Conservation (phyloP, 345 rosid genomes). For the Ceriops zippeliana region DNA sequence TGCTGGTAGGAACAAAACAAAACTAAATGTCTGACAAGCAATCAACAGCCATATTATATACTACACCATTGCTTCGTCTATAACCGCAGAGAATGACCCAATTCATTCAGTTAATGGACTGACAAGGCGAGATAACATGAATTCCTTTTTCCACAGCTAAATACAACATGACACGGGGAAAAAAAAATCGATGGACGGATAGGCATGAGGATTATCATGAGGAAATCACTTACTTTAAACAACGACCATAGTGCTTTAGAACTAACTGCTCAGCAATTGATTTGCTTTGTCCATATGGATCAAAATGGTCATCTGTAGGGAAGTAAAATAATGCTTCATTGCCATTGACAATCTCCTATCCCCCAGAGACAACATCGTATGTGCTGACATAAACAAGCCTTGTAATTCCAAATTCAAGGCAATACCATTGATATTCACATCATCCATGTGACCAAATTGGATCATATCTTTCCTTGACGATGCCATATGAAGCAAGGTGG, state of each 20-base stretch:
- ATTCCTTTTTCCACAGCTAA: too few relatives aligned
- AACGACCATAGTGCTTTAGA: conserved; percentile 66
- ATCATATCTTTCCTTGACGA: conserved; percentile 92
- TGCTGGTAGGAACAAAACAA: too few relatives aligned
- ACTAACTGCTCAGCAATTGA: conserved; percentile 81
- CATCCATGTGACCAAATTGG: conserved; percentile 70
- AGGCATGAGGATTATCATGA: too few relatives aligned
- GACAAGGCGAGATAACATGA: too few relatives aligned
- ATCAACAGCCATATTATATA: too few relatives aligned
- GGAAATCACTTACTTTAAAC: conserved; percentile 56
- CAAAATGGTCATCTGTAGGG: conserved; percentile 72
- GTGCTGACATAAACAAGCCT: conserved; percentile 87
- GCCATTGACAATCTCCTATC: conserved; percentile 76
- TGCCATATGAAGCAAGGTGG: conserved; percentile 88
- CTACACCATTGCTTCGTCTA: too few relatives aligned
- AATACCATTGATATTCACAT: conserved; percentile 80
- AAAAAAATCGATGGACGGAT: not conserved
- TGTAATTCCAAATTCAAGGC: conserved; percentile 54
- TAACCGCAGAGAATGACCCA: too few relatives aligned
- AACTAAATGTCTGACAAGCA: too few relatives aligned
- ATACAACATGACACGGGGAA: too few relatives aligned
- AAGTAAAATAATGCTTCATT: conserved; percentile 72
- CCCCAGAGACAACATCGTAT: conserved; percentile 86
- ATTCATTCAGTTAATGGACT: too few relatives aligned
- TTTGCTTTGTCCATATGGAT: conserved; percentile 69